Evolutionary conservation across 2,329 filamentous ascomycete genomes (phyloP).

Genomic region (Diaporthe aspalathi): DNA sequence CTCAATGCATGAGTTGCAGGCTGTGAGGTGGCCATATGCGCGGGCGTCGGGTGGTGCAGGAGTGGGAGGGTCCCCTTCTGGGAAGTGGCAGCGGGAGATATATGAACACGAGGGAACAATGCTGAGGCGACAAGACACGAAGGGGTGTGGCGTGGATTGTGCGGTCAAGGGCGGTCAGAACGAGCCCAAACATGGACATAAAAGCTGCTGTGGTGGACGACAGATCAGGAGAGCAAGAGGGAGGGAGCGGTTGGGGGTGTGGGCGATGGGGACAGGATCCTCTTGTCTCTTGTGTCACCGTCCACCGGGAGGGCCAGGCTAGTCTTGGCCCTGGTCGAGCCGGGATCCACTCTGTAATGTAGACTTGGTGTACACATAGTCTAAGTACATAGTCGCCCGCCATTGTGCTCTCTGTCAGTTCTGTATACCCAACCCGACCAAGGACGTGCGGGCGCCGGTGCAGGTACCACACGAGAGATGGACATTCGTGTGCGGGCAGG

Average conservation of each 20-base stretch:
- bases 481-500: constrained; percentile 8
- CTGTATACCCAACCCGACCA: neutral
- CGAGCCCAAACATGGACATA: constrained; percentile 72
- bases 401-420: neutral
- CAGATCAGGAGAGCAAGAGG: constrained; percentile 48
- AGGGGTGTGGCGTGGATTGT: constrained; percentile 54
- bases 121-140: neutral
- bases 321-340: constrained; percentile 31
- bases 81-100: constrained; percentile 21
- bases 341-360: constrained; percentile 30
- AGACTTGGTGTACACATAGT: neutral
- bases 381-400: constrained; percentile 6
- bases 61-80: constrained; percentile 27
- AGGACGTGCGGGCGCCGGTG: constrained; percentile 22
- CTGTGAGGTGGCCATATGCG: constrained; percentile 33
- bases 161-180: constrained; percentile 62
- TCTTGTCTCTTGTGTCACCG: constrained; percentile 43
- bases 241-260: constrained; percentile 46
- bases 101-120: constrained; percentile 26
- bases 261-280: constrained; percentile 39
- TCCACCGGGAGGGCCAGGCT: constrained; percentile 32
- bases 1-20: constrained; percentile 26
- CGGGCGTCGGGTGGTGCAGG: constrained; percentile 34
- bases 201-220: constrained; percentile 50
- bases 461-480: constrained; percentile 22